Percentiles rank a stretch among this genome's conserved stretches.
These are phyloP conservation scores for Xylariaceae sp. DNA, from an alignment of 2,329 filamentous ascomycete species.

Conservation along the genomic window DNA sequence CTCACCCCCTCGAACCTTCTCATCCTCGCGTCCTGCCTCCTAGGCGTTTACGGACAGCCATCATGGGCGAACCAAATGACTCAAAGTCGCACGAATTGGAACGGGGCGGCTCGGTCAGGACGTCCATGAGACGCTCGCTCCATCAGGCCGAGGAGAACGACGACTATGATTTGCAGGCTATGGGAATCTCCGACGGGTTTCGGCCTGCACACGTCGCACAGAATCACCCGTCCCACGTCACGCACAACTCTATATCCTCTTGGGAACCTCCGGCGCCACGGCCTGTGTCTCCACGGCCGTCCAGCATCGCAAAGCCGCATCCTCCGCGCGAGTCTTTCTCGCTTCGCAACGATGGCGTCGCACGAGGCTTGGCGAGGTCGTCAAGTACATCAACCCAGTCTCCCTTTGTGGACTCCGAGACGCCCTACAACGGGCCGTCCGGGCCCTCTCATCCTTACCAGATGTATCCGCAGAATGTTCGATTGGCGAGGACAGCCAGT, in stretches of 20 bases:
- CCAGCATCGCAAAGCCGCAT: slow-evolving; percentile 54
- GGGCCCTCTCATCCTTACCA: slow-evolving; percentile 80
- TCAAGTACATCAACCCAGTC: slow-evolving; percentile 36
- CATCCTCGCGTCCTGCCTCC: neutral
- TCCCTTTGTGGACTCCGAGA: slow-evolving; percentile 46
- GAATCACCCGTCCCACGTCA: slow-evolving; percentile 18
- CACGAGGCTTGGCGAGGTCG: slow-evolving; percentile 19
- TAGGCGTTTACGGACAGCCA: slow-evolving; percentile 11
- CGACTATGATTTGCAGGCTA: slow-evolving; percentile 45
- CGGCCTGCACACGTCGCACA: slow-evolving; percentile 26
- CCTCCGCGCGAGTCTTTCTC: slow-evolving; percentile 47
- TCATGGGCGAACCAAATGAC: slow-evolving; percentile 39
- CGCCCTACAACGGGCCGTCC: slow-evolving; percentile 65
- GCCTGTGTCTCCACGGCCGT: slow-evolving; percentile 37
- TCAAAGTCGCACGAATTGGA: slow-evolving; percentile 38
- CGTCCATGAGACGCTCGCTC: slow-evolving; percentile 37
- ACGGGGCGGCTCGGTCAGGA: slow-evolving; percentile 40
- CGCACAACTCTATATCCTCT: slow-evolving; percentile 19
- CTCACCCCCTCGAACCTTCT: slow-evolving; percentile 12
- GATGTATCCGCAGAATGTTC: slow-evolving; percentile 74
- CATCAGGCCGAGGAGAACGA: slow-evolving; percentile 36
- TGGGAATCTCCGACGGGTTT: slow-evolving; percentile 43
- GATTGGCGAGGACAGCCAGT: slow-evolving; percentile 51
- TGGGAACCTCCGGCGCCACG: slow-evolving; percentile 18
- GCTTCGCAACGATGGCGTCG: slow-evolving; percentile 47